Evolutionary conservation across 306 rosid genomes (phyloP).

Genomic region (Trichosanthes cucumerina): DNA sequence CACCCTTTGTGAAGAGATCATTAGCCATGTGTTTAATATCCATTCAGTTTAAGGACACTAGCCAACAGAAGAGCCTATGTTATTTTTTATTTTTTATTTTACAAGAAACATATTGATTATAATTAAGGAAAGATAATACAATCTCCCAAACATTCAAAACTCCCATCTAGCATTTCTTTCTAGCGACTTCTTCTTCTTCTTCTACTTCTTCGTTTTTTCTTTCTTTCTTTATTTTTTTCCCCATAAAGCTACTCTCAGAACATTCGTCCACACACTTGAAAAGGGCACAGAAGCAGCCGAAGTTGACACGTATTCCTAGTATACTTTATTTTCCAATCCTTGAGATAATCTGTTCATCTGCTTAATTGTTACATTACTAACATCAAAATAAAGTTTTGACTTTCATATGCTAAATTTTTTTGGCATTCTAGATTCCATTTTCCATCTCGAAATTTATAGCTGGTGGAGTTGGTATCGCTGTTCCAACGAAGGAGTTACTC

Average conservation of each 20-base stretch:
- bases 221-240: neutral
- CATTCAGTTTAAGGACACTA: neutral
- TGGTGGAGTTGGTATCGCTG: constrained; percentile 67
- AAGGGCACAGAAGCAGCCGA: neutral
- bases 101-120: neutral
- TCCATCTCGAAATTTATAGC: constrained; percentile 76
- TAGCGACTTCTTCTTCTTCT: too few relatives aligned
- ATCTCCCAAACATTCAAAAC: neutral
- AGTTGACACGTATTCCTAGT: too few relatives aligned
- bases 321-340: too few relatives aligned
- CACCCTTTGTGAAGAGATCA: neutral
- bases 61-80: neutral
- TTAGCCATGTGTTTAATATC: neutral
- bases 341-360: neutral
- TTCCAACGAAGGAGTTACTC: constrained; percentile 74
- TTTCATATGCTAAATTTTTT: constrained; percentile 21
- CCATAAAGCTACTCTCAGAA: neutral
- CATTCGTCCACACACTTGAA: neutral
- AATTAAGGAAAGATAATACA: neutral
- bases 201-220: too few relatives aligned
- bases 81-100: neutral
- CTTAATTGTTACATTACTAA: neutral
- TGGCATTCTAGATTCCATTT: constrained; percentile 56
- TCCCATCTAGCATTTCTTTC: neutral
- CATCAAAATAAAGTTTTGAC: neutral